Evolutionary conservation across 306 rosid genomes (phyloP), one percentile per base, ranked within the genome.

Genomic region (Cicer judaicum): DNA sequence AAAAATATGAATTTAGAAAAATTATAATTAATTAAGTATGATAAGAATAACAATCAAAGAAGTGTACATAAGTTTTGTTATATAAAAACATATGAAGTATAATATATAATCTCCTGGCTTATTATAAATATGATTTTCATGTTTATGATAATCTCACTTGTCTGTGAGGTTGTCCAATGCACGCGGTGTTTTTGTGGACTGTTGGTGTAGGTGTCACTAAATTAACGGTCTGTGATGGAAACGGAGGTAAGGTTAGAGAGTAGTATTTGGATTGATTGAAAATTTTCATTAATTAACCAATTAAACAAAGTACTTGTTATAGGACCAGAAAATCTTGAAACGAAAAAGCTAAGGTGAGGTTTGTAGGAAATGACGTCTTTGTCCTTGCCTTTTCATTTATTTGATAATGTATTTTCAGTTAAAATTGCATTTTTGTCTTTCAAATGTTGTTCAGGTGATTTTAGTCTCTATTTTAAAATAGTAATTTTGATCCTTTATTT

Each of bases 161-260:
- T 7, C 13, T 5, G 69, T 34, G 68, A 68, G 74, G n/a, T 40
- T 47, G 49, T 41, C 47, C 55, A 44, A 60, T 47, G 48, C 70
- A 46, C 10, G 12, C 13, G 10, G 52, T 83, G 8, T n/a, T 43
- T 64, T 14, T 56, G 42, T 39, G 29, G 49, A 53, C 46, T 42
- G 72, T 62, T 18, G 73, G 16, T 40, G 79, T 54, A 50, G 68
- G 49, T 39, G 70, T 34, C 48, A 36, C 0, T 14, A 10, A 39
- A 8, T 78, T 43, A 78, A 79, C 46, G 85, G 88, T 55, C 60
- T 81, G 79, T 87, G 82, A 78, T 59, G 64, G 39, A 21, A 50
- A 16, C n/a, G 19, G 6, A 0, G 38, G 85, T 76, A 77, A 67
- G 77, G 34, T 68, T 67, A 87, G 73, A 47, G 48, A 53, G 29